Evolutionary conservation across 805 yeast genomes (phyloP), one percentile per base, ranked within the genome.

Genomic region (Trichomonascus vanleenenianus): DNA sequence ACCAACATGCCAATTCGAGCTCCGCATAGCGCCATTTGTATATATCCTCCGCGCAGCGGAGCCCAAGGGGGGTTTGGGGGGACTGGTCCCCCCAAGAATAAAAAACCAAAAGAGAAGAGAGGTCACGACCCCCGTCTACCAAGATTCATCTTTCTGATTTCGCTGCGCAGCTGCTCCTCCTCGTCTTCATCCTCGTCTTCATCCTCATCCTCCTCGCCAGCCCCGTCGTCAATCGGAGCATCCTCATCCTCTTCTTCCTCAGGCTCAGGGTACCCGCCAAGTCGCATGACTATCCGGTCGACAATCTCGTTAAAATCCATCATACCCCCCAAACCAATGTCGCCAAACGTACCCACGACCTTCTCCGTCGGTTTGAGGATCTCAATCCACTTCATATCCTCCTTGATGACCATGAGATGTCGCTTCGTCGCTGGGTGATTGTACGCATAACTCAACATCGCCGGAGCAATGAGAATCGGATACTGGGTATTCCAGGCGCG

Each of bases 241-340:
- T 69, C 72, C 6, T 69, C 66, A 12, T 66, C 74, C 16, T 70
- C 74, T 10, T 69, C 75, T 27, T 71, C 74, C 10, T 74, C 79
- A 25, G 70, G 75, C 43, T 76, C 74, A 15, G 81, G 81, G 73
- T 75, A 66, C 46, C 79, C 73, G 52, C 81, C 78, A 51, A 88
- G 67, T 59, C 81, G 83, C 64, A 80, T 71, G 16, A 85, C 94
- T 41, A 86, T 73, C 56, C 80, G 79, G 60, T 88, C 94, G 16
- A 88, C 96, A 56, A 93, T 83, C 62, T 89, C 97, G 61, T 86
- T 84, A 79, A 93, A 87, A 56, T 93, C 97, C 82, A 89, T 83
- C 98, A 91, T 91, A 45, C 98, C 98, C 42, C 98, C 98, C 86
- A 91, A 83, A n/a, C 97, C 97, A 25, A 93, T 88, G 56, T 91